These are phyloP conservation scores for Solanum hybrid DNA, from an alignment of 305 asterid species.

Conservation along the genomic window DNA sequence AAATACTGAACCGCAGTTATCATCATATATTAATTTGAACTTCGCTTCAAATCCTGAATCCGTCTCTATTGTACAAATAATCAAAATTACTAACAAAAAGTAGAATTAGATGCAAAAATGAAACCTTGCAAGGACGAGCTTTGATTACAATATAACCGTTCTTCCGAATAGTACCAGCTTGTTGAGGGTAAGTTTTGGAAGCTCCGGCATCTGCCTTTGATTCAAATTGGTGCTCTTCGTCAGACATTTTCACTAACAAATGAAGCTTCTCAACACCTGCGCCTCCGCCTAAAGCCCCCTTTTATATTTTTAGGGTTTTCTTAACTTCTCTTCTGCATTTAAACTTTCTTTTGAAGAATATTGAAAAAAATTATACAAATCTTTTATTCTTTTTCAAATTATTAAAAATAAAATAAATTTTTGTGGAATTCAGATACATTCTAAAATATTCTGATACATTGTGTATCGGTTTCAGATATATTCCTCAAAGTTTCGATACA, in stretches of 20 bases:
- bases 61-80: not conserved
- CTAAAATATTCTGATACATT: too few species aligned
- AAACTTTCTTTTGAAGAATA: too few species aligned
- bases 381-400: too few species aligned
- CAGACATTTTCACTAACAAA: not conserved
- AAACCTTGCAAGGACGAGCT: conserved; percentile 54
- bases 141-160: conserved; percentile 42
- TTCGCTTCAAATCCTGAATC: not conserved
- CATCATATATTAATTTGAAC: not conserved
- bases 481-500: too few species aligned
- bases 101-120: too few species aligned
- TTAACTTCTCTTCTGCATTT: too few species aligned
- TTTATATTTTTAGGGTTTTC: too few species aligned
- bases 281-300: not conserved
- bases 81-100: not conserved
- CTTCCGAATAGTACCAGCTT: conserved; percentile 53
- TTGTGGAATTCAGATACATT: too few species aligned
- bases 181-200: conserved; percentile 28
- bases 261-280: not conserved
- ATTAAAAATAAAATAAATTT: not conserved
- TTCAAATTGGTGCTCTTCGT: conserved; percentile 23
- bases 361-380: too few species aligned
- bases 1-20: not conserved
- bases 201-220: conserved; percentile 8
- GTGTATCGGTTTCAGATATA: too few species aligned